Percentiles rank a stretch among this genome's conserved stretches.
Evolutionary conservation across 306 rosid species (phyloP).

Genomic region (Coriaria nepalensis): DNA sequence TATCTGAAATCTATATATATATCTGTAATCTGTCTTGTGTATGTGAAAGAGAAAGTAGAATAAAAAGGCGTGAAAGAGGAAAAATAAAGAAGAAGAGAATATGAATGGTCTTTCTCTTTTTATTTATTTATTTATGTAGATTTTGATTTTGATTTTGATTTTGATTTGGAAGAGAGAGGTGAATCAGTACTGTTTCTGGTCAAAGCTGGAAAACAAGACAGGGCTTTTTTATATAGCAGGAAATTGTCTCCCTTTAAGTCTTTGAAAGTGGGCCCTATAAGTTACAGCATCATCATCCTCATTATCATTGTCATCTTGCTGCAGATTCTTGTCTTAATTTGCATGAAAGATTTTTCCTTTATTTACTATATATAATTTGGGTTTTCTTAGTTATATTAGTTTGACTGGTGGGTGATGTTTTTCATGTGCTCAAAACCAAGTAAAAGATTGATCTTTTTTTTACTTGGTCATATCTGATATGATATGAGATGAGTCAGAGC

Average conservation of each 20-base stretch:
- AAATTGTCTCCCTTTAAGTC: conserved; percentile 1
- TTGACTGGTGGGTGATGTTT: no score
- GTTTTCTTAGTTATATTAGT: no score
- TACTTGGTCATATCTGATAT: no score
- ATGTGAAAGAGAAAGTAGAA: not conserved
- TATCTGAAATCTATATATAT: no score
- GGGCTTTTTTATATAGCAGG: conserved; percentile 7
- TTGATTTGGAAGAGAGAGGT: conserved; percentile 5
- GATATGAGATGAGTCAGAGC: no score
- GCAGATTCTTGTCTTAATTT: conserved; percentile 2
- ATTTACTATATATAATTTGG: no score
- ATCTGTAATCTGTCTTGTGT: not conserved
- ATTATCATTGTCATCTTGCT: conserved; percentile 1
- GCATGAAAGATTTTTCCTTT: no score
- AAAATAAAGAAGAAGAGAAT: conserved; percentile 1
- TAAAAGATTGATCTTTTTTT: no score
- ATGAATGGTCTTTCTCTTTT: conserved; percentile 3
- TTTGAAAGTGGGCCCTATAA: no score
- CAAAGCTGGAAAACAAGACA: conserved; percentile 10
- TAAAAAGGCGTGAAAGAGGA: conserved; percentile 14
- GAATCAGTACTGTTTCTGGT: conserved; percentile 2
- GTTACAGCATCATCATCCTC: not conserved
- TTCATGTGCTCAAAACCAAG: no score
- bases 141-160: not conserved
- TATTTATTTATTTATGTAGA: conserved; percentile 2